Evolutionary conservation across 768 basidiomycete genomes (phyloP), one percentile per base, ranked within the genome.

Genomic region (Lactarius tabidus): DNA sequence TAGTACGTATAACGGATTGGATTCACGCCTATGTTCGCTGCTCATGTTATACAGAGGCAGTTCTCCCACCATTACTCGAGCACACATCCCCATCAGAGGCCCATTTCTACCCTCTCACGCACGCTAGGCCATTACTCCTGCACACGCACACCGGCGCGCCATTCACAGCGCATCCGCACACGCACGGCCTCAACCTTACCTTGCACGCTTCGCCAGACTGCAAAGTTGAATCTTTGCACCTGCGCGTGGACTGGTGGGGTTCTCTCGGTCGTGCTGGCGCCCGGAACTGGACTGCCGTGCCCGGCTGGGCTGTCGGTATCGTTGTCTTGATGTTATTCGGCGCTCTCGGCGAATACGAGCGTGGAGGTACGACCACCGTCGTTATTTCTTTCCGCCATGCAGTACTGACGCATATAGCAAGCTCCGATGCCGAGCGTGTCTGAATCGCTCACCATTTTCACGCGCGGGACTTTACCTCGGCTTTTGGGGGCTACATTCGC

Each of bases 271-370:
- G 89, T 41, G 81, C 85, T 74, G 85, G 86, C 1, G 77, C 86
- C 20, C n/a, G n/a, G n/a, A n/a, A n/a, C 76, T 82, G 88, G 55
- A 87, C 85, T 36, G 86, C 87, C 2, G 70, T 91, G 0, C 78
- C 87, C 3, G 82, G 83, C 31, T 97, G 95, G 89, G 80, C 86
- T 2, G 77, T 89, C 2, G 93, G 90, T 5, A 75, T 92, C n/a
- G 83, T 86, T 1, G 78, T 82, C 4, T 69, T 90, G 18, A 70
- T 87, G 0, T 61, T 90, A 26, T 87, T 83, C 68, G 74, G 80
- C 38, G 81, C 80, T 7, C 86, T 83, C 84, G 73, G 71, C 18
- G 57, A 61, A 4, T 58, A 71, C 31, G 70, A 75, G 17, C 65
- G 70, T 12, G 73, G 74, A 31, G 72, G 77, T 67, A n/a, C 51